phyloP scores from a whole-genome alignment of 2,329 filamentous ascomycete genomes.

The Setomelanomma holmii region DNA sequence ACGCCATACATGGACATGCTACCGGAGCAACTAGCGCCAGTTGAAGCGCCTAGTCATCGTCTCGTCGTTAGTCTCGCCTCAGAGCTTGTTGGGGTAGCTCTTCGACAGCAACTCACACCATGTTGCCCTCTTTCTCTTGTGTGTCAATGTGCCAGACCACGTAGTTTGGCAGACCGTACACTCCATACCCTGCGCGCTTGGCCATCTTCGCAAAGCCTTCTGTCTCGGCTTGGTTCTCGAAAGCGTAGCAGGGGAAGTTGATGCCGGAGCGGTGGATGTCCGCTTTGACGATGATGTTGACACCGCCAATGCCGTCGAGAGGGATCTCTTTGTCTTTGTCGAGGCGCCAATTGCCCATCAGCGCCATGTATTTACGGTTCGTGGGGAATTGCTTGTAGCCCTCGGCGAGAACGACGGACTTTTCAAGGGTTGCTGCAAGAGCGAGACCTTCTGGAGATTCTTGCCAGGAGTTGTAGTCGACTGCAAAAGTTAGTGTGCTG shows the following conservation, averaged over 20 bases:
- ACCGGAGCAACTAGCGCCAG: not conserved
- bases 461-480: constrained; percentile 99
- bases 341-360: constrained; percentile 88
- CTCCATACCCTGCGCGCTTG: constrained; percentile 90
- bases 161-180: constrained; percentile 93
- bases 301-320: constrained; percentile 94
- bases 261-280: constrained; percentile 97
- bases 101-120: not conserved
- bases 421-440: constrained; percentile 74
- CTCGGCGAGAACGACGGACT: constrained; percentile 86
- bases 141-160: constrained; percentile 99
- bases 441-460: constrained; percentile 86
- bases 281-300: constrained; percentile 97
- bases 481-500: constrained; percentile 54
- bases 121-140: constrained; percentile 88
- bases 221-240: constrained; percentile 98
- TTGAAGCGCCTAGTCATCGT: not conserved
- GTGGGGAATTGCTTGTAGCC: constrained; percentile 95
- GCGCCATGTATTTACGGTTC: constrained; percentile 86
- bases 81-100: not conserved
- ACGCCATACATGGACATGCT: not conserved
- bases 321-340: constrained; percentile 92
- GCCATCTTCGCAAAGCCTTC: constrained; percentile 99
- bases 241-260: constrained; percentile 96
- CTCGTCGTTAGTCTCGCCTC: not conserved